Percentiles rank a stretch among this genome's conserved stretches.
phyloP scores from a whole-genome alignment of 2,329 filamentous ascomycete species.

The Colletotrichum costaricense region DNA sequence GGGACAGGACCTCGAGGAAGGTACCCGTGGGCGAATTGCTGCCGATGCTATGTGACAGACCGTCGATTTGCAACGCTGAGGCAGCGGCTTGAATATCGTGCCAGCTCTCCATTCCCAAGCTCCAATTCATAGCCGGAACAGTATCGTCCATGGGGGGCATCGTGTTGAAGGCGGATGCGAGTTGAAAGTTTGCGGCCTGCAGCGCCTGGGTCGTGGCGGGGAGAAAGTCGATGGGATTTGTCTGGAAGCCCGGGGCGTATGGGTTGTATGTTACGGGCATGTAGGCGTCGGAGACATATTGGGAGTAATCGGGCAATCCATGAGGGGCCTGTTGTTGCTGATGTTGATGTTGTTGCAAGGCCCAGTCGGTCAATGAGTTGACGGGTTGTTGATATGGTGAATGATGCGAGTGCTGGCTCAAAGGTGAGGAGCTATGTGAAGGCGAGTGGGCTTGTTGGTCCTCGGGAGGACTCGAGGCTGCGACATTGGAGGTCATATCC shows the following conservation, averaged over 20 bases:
- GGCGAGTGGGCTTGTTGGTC: slow-evolving; percentile 57
- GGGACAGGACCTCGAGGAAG: slow-evolving; percentile 86
- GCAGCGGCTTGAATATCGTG: slow-evolving; percentile 77
- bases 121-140: slow-evolving; percentile 70
- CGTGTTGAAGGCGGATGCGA: slow-evolving; percentile 72
- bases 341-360: slow-evolving; percentile 66
- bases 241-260: slow-evolving; percentile 63
- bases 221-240: slow-evolving; percentile 69
- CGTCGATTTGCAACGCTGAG: slow-evolving; percentile 65
- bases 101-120: slow-evolving; percentile 76
- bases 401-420: slow-evolving; percentile 61
- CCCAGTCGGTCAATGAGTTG: slow-evolving; percentile 71
- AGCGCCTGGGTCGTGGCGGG: slow-evolving; percentile 72
- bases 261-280: slow-evolving; percentile 50
- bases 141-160: slow-evolving; percentile 68
- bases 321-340: slow-evolving; percentile 48
- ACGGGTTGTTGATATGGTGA: slow-evolving; percentile 65
- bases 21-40: slow-evolving; percentile 60
- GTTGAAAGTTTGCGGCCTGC: slow-evolving; percentile 68
- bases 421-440: slow-evolving; percentile 56
- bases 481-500: slow-evolving; percentile 60
- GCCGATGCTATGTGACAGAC: slow-evolving; percentile 54
- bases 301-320: slow-evolving; percentile 57
- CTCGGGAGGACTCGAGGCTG: slow-evolving; percentile 62
- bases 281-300: slow-evolving; percentile 66